Percentiles rank a stretch among this genome's conserved stretches.
Conservation (phyloP, 306 rosid genomes). For the Fragaria vesca region DNA sequence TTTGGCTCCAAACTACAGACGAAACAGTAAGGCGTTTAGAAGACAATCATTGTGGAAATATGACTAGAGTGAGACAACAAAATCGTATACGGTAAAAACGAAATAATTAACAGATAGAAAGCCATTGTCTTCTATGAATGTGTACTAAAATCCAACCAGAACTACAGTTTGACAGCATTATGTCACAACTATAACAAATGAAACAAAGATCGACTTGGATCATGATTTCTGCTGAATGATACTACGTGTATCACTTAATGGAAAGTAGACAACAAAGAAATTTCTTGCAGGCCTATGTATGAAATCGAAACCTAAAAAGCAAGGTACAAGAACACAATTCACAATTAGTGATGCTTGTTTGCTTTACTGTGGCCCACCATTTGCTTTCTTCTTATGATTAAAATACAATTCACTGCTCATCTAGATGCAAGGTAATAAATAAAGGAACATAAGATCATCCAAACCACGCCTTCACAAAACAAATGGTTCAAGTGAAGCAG, state of each 20-base stretch:
- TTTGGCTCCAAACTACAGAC: slow-evolving; percentile 76
- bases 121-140: not conserved
- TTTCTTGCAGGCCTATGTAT: not conserved
- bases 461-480: not conserved
- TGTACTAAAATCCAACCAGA: not conserved
- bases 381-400: not conserved
- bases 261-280: not conserved
- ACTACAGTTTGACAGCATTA: not conserved
- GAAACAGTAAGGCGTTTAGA: slow-evolving; percentile 35
- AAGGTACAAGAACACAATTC: not conserved
- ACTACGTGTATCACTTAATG: not conserved
- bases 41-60: slow-evolving; percentile 16
- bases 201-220: not conserved
- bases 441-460: not conserved
- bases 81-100: not conserved
- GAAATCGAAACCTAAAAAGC: not conserved
- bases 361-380: not conserved
- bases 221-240: not conserved
- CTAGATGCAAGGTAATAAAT: not conserved
- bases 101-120: not conserved
- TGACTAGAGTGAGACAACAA: not conserved
- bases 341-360: not conserved
- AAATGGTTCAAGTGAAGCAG: not conserved
- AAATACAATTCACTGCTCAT: not conserved
- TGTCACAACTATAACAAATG: not conserved